phyloP scores from a whole-genome alignment of 2,329 filamentous ascomycete species.

The Calonectria hongkongensis region DNA sequence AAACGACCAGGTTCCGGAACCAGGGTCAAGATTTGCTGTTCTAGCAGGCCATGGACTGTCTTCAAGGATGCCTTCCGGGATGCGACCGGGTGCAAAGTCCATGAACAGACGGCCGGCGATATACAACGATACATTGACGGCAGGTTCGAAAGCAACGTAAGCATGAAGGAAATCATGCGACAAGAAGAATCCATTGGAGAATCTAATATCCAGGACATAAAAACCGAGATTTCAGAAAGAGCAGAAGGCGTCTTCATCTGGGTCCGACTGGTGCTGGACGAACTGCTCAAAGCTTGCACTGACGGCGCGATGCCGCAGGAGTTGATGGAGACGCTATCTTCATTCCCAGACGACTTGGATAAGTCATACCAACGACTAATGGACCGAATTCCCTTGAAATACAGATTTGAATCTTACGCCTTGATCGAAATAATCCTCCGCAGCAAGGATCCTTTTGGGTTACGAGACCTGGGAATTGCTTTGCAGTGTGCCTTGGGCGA shows the following conservation, averaged over 20 bases:
- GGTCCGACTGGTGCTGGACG: neutral
- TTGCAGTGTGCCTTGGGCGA: neutral
- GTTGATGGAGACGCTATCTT: neutral
- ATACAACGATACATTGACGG: neutral
- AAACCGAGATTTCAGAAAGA: neutral
- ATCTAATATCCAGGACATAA: neutral
- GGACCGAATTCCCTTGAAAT: neutral
- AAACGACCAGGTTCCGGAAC: neutral
- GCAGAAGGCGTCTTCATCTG: neutral
- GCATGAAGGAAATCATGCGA: neutral
- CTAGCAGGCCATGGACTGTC: neutral
- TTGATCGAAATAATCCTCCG: neutral
- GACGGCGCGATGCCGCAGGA: neutral
- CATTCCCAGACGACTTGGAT: neutral
- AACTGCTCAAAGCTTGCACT: neutral
- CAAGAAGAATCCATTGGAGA: neutral
- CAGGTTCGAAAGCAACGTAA: neutral
- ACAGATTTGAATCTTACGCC: neutral
- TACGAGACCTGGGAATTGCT: neutral
- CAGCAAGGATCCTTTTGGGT: neutral
- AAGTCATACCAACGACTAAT: neutral
- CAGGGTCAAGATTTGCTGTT: neutral
- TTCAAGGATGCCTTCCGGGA: neutral
- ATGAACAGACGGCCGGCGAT: neutral
- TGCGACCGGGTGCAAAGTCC: neutral